A percentile compares a stretch with the other conserved stretches of the same genome.
Evolutionary conservation across 139 green algal genomes (phyloP).

Genomic region (Micractinium conductrix): DNA sequence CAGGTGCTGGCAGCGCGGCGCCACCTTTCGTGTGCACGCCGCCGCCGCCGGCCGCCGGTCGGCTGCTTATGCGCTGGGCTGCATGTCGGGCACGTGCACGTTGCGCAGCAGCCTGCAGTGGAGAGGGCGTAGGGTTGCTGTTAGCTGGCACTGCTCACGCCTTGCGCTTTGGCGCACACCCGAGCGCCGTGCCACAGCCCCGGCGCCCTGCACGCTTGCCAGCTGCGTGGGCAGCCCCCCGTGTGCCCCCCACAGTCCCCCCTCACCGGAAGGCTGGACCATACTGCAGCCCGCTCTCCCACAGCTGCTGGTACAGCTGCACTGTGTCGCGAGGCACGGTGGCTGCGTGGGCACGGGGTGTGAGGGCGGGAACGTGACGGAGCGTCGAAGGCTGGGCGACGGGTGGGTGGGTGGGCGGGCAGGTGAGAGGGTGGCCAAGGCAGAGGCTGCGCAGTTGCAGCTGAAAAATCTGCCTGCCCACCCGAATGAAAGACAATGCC

Average conservation of each 20-base stretch:
- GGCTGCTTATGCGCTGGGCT: too few relatives aligned
- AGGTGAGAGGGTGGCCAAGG: not conserved
- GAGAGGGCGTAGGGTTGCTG: too few relatives aligned
- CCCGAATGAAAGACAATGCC: too few relatives aligned
- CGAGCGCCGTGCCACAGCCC: too few relatives aligned
- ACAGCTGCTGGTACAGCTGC: slow-evolving; percentile 81
- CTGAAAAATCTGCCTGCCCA: too few relatives aligned
- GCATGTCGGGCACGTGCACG: slow-evolving; percentile 84
- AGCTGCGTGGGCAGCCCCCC: not conserved
- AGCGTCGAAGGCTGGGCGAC: too few relatives aligned
- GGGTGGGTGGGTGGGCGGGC: not conserved
- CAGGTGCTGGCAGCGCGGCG: too few relatives aligned
- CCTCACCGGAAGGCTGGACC: slow-evolving; percentile 80
- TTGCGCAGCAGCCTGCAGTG: slow-evolving; percentile 77
- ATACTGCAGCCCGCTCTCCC: slow-evolving; percentile 86
- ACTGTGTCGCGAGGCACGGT: slow-evolving; percentile 37
- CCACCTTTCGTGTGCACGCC: not conserved
- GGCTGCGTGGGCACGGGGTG: not conserved
- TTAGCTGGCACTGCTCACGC: not conserved
- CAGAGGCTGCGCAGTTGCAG: not conserved
- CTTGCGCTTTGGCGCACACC: not conserved
- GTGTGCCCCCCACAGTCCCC: not conserved
- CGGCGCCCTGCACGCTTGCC: not conserved
- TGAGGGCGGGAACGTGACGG: not conserved
- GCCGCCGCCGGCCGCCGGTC: not conserved